phyloP scores from a whole-genome alignment of 345 rosid species.

The Gossypium australe region DNA sequence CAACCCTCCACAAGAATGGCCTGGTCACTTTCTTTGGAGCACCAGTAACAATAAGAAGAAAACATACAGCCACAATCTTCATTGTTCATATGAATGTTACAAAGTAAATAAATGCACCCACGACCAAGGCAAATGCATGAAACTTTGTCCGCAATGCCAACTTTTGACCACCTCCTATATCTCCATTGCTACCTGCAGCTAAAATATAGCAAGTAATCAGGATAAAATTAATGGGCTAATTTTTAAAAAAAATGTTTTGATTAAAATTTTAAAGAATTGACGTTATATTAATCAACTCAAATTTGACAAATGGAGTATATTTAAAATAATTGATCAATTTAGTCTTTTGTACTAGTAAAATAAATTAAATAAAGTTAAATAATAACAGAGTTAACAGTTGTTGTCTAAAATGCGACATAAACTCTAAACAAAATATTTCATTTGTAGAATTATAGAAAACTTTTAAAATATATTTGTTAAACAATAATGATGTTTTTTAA shows the following conservation, averaged over 20 bases:
- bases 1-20: too few species aligned
- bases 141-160: not conserved
- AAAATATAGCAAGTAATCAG: not conserved
- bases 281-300: not conserved
- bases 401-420: rapidly evolving
- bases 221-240: not conserved
- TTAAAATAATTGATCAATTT: too few species aligned
- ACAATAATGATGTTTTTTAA: too few species aligned
- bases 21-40: too few species aligned
- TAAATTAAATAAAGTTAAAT: too few species aligned
- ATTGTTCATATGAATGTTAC: not conserved
- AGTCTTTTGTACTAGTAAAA: too few species aligned
- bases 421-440: too few species aligned
- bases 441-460: too few species aligned
- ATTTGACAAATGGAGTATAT: not conserved
- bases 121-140: not conserved
- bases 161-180: not conserved
- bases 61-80: not conserved
- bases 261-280: too few species aligned
- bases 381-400: too few species aligned
- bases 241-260: not conserved
- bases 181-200: not conserved
- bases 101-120: not conserved
- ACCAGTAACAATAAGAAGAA: not conserved
- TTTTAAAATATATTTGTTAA: too few species aligned